phyloP scores from a whole-genome alignment of 352 stramenopile species.

The Phytophthora pistaciae region DNA sequence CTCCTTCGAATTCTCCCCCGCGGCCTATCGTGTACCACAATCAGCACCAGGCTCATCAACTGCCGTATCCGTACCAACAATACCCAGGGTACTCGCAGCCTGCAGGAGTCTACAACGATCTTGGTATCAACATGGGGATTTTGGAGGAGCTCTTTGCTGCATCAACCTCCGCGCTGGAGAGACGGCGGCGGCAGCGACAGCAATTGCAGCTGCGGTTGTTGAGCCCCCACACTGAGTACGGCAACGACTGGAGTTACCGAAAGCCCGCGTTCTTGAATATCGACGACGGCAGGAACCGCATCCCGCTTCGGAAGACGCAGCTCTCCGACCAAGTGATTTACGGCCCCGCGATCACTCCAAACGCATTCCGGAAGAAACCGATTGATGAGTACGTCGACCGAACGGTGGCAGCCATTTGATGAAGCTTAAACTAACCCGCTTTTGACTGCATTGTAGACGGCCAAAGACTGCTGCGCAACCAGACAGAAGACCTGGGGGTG shows the following conservation, averaged over 20 bases:
- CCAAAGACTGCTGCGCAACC: slow-evolving; percentile 43
- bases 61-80: slow-evolving; percentile 15
- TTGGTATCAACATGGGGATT: slow-evolving; percentile 32
- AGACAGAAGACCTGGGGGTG: slow-evolving; percentile 41
- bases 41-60: slow-evolving; percentile 21
- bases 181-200: slow-evolving; percentile 35
- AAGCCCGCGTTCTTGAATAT: slow-evolving; percentile 53
- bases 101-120: slow-evolving; percentile 18
- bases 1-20: slow-evolving; percentile 22
- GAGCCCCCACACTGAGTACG: slow-evolving; percentile 17
- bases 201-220: slow-evolving; percentile 30
- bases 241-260: slow-evolving; percentile 21
- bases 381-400: slow-evolving; percentile 32
- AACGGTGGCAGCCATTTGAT: background rate
- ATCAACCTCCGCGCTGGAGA: slow-evolving; percentile 36
- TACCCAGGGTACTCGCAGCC: slow-evolving; percentile 3
- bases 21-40: slow-evolving; percentile 29
- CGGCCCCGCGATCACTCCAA: slow-evolving; percentile 66
- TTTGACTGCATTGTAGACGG: slow-evolving; percentile 18
- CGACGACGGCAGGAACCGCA: slow-evolving; percentile 67
- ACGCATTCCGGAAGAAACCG: slow-evolving; percentile 39
- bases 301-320: slow-evolving; percentile 56
- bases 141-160: slow-evolving; percentile 39
- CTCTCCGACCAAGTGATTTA: slow-evolving; percentile 76
- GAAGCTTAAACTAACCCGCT: slow-evolving; percentile 7